Evolutionary conservation across 2,329 filamentous ascomycete species (phyloP).

Genomic region (Pseudonectria foliicola): DNA sequence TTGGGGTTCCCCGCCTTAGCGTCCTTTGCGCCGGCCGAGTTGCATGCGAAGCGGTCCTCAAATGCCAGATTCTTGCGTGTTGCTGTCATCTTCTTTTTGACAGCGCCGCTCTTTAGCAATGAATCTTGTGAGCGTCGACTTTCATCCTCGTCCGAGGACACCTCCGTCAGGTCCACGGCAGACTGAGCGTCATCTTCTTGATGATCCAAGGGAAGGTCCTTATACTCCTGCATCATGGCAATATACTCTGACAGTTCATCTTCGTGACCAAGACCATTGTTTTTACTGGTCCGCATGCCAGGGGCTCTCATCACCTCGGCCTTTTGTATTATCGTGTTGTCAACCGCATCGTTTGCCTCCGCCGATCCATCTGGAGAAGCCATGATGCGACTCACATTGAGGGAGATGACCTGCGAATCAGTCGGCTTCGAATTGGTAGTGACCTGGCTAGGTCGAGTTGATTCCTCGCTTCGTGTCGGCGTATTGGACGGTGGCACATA

Average conservation of each 20-base stretch:
- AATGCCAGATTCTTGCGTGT: conserved; percentile 26
- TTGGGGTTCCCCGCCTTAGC: conserved; percentile 58
- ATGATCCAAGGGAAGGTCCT: conserved; percentile 49
- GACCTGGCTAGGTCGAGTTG: conserved; percentile 15
- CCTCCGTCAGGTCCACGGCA: conserved; percentile 9
- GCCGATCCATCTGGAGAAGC: conserved; percentile 1
- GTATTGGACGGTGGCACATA: conserved; percentile 32
- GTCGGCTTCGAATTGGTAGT: conserved; percentile 10
- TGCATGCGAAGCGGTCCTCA: conserved; percentile 48
- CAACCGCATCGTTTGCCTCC: background rate
- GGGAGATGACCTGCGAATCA: conserved; percentile 20
- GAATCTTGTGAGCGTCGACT: conserved; percentile 17
- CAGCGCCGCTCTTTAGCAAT: conserved; percentile 8
- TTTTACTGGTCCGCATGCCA: too few relatives aligned
- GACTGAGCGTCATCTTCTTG: conserved; percentile 39
- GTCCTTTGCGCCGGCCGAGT: conserved; percentile 42
- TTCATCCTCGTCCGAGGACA: conserved; percentile 8
- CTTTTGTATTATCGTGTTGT: background rate
- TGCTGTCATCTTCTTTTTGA: conserved; percentile 13
- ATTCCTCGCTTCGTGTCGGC: conserved; percentile 28
- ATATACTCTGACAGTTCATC: conserved; percentile 62
- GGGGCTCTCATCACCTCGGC: too few relatives aligned
- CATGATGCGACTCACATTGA: conserved; percentile 13
- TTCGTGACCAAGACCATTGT: conserved; percentile 3
- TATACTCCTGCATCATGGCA: conserved; percentile 50